These are phyloP conservation scores for Aspergillus sparsus DNA, from an alignment of 495 filamentous ascomycete species.

Conservation along the genomic window DNA sequence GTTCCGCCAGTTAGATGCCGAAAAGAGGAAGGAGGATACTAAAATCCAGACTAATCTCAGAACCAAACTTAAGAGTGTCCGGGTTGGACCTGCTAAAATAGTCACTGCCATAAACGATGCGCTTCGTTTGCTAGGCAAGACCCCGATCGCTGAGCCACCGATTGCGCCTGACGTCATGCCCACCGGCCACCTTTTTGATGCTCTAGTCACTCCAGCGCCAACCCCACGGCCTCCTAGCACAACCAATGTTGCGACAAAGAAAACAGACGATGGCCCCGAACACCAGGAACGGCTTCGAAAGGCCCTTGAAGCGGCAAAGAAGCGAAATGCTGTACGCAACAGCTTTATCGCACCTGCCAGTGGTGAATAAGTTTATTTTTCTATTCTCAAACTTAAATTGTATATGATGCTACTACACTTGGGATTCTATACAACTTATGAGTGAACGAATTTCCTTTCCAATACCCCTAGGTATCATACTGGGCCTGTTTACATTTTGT, in stretches of 20 bases:
- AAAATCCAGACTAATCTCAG: slow-evolving; percentile 48
- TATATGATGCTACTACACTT: neutral
- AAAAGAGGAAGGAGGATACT: slow-evolving; percentile 54
- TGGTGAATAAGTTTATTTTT: neutral
- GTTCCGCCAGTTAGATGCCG: slow-evolving; percentile 46
- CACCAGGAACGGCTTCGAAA: slow-evolving; percentile 49
- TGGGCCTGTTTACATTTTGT: neutral
- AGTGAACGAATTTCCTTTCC: slow-evolving; percentile 29
- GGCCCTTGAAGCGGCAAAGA: slow-evolving; percentile 52
- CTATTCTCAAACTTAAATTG: neutral
- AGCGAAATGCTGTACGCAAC: slow-evolving; percentile 47
- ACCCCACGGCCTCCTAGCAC: slow-evolving; percentile 22
- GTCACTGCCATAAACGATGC: slow-evolving; percentile 34
- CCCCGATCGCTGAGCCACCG: slow-evolving; percentile 27
- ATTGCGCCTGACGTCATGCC: slow-evolving; percentile 18
- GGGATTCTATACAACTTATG: slow-evolving; percentile 17
- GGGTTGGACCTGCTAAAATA: slow-evolving; percentile 42
- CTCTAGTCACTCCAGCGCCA: slow-evolving; percentile 25
- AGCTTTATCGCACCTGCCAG: neutral
- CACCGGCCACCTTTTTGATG: slow-evolving; percentile 18
- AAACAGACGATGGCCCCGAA: slow-evolving; percentile 33
- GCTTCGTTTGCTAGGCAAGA: slow-evolving; percentile 33
- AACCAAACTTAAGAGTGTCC: slow-evolving; percentile 51
- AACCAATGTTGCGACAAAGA: slow-evolving; percentile 11
- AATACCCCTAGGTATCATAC: slow-evolving; percentile 5